Base-by-base conservation (phyloP, 2,329 filamentous ascomycete species). In the Ceratocystis alfenasii region DNA sequence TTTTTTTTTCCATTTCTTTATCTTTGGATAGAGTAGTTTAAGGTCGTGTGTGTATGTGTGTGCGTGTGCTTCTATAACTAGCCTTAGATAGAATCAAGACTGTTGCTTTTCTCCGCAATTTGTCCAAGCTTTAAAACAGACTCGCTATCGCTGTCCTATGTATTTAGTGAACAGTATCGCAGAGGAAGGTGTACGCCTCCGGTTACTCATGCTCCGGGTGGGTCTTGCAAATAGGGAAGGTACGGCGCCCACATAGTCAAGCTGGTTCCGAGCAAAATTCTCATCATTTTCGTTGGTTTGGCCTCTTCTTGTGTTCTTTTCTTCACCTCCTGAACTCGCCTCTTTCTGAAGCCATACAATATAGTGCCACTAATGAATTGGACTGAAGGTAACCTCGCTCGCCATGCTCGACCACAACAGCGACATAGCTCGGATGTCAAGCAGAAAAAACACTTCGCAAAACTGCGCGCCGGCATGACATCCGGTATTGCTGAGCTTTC, bases 371-470 rank as follows among this genome's bases (percentile, higher is more conserved):
- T 41, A 53, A 78, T 78, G 77, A 78, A 78, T 69, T 77, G 77
- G 76, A 78, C 74, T 1, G 75, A 75, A 68, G 75, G 75, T 8
- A 68, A 71, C 44, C 73, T 76, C 25, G 71, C 75, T 55, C 75
- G 76, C 7, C 73, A 77, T 67, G 72, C 73, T 30, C 72, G 72
- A 45, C 71, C 72, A 5, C 75, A 71, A 62, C 71, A 72, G 5
- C 75, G 72, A 62, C 71, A 72, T 15, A 68, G 71, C 33, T 74
- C 77, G 48, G 66, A 69, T 20, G 70, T 72, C 22, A 74, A 73
- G 17, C 76, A 78, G 68, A 75, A 73, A 57, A 69, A 74, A 64
- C 74, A 75, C 64, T 78, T 78, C 68, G 75, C 76, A 8, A 63
- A 61, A 15, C 41, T 53, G 17, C 64, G 61, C 8, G 48, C 44